A percentile compares a stretch with the other conserved stretches of the same genome.
Evolutionary conservation across 1,284 basidiomycete genomes (phyloP).

Genomic region (Boletellus sp.): DNA sequence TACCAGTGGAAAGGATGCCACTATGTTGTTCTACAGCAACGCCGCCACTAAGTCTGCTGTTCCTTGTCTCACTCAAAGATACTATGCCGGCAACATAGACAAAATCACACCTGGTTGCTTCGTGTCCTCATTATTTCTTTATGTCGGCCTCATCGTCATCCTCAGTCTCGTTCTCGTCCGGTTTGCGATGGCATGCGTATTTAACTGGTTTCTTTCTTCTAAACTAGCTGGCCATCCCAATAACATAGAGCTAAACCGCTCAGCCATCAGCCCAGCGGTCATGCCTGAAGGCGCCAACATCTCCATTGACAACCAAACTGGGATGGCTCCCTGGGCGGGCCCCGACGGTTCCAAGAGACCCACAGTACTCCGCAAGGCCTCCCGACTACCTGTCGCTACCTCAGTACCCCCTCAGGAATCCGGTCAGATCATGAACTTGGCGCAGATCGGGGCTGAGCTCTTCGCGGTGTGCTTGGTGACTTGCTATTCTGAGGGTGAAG

Average conservation of each 20-base stretch:
- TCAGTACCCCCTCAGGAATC: constrained; percentile 46
- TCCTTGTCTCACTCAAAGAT: constrained; percentile 80
- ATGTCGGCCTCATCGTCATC: constrained; percentile 89
- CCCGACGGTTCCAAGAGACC: constrained; percentile 50
- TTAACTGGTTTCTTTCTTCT: constrained; percentile 92
- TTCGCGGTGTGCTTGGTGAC: constrained; percentile 96
- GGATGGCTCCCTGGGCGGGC: constrained; percentile 91
- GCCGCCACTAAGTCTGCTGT: constrained; percentile 65
- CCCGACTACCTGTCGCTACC: constrained; percentile 43
- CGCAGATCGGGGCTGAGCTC: constrained; percentile 89
- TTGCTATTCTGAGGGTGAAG: constrained; percentile 96
- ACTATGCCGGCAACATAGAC: constrained; percentile 93
- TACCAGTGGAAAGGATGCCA: constrained; percentile 82
- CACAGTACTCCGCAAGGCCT: constrained; percentile 32
- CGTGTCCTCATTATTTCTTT: constrained; percentile 86
- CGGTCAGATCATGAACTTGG: constrained; percentile 71
- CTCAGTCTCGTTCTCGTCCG: constrained; percentile 87
- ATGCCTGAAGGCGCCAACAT: constrained; percentile 94
- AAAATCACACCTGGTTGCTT: constrained; percentile 97
- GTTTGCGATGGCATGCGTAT: constrained; percentile 94
- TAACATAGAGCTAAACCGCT: constrained; percentile 63
- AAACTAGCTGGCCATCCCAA: constrained; percentile 74
- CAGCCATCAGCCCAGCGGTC: constrained; percentile 88
- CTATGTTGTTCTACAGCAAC: constrained; percentile 77
- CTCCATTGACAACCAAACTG: constrained; percentile 81